These are phyloP conservation scores for Diutina rugosa DNA, from an alignment of 1,139 yeast genomes.

Conservation along the genomic window DNA sequence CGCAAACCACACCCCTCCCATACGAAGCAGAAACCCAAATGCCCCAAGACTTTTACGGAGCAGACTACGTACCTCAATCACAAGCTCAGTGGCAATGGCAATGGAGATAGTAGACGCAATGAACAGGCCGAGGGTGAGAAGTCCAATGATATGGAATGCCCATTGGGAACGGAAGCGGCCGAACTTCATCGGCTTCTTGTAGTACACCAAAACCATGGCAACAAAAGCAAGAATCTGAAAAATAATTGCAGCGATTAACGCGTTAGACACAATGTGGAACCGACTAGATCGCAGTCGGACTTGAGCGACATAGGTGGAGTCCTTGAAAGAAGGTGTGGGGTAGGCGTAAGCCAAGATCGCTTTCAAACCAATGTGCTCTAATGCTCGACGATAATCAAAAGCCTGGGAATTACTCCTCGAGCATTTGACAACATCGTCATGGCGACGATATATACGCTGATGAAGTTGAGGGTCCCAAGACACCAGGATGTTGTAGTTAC, in stretches of 20 bases:
- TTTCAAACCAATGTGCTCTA: background rate
- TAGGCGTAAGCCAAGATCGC: background rate
- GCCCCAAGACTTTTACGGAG: background rate
- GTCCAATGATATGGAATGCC: background rate
- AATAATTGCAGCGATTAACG: background rate
- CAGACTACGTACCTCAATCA: background rate
- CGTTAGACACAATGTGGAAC: background rate
- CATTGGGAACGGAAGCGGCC: background rate
- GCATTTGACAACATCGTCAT: background rate
- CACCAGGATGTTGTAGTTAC: background rate
- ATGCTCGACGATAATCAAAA: background rate
- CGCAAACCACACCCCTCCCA: background rate
- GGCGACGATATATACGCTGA: background rate
- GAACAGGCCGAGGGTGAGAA: background rate
- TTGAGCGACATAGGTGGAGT: background rate
- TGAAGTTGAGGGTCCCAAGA: background rate
- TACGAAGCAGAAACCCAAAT: background rate
- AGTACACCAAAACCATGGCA: background rate
- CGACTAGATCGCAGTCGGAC: background rate
- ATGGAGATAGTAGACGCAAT: background rate
- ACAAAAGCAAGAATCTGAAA: background rate
- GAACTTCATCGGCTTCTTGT: background rate
- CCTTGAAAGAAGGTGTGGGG: background rate
- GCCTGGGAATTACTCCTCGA: background rate
- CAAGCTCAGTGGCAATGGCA: background rate